A percentile compares a stretch with the other conserved stretches of the same genome.
Evolutionary conservation across 495 filamentous ascomycete genomes (phyloP).

Genomic region (Hypoxylon rickii): DNA sequence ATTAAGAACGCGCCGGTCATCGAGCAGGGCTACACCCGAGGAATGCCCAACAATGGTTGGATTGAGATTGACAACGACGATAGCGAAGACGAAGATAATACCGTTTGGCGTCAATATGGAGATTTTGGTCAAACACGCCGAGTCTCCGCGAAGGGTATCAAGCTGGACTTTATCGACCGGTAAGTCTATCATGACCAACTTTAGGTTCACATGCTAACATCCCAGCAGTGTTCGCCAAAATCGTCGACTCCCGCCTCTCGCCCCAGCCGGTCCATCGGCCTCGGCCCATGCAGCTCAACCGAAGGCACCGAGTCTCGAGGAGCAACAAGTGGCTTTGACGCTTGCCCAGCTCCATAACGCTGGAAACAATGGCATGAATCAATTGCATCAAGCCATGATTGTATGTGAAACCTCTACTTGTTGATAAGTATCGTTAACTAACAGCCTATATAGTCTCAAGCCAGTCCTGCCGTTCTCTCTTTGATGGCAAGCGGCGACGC

Average conservation of each 20-base stretch:
- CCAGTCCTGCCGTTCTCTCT: slow-evolving; percentile 40
- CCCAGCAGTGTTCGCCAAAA: slow-evolving; percentile 39
- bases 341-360: slow-evolving; percentile 58
- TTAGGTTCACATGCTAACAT: slow-evolving; percentile 27
- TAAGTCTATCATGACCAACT: slow-evolving; percentile 41
- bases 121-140: slow-evolving; percentile 66
- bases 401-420: slow-evolving; percentile 37
- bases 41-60: slow-evolving; percentile 72
- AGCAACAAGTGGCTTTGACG: slow-evolving; percentile 61
- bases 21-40: slow-evolving; percentile 57
- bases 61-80: slow-evolving; percentile 74
- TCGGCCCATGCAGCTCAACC: slow-evolving; percentile 23
- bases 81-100: slow-evolving; percentile 50
- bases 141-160: slow-evolving; percentile 73
- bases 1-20: slow-evolving; percentile 54
- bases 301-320: slow-evolving; percentile 35
- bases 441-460: slow-evolving; percentile 38
- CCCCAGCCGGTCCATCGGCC: slow-evolving; percentile 18
- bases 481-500: slow-evolving; percentile 44
- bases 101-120: slow-evolving; percentile 47
- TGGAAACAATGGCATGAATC: slow-evolving; percentile 34
- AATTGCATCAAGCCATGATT: slow-evolving; percentile 49
- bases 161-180: slow-evolving; percentile 72
- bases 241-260: slow-evolving; percentile 14
- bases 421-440: slow-evolving; percentile 12